Evolutionary conservation across 1,284 basidiomycete genomes (phyloP).

Genomic region (Cutaneotrichosporon cutaneum): DNA sequence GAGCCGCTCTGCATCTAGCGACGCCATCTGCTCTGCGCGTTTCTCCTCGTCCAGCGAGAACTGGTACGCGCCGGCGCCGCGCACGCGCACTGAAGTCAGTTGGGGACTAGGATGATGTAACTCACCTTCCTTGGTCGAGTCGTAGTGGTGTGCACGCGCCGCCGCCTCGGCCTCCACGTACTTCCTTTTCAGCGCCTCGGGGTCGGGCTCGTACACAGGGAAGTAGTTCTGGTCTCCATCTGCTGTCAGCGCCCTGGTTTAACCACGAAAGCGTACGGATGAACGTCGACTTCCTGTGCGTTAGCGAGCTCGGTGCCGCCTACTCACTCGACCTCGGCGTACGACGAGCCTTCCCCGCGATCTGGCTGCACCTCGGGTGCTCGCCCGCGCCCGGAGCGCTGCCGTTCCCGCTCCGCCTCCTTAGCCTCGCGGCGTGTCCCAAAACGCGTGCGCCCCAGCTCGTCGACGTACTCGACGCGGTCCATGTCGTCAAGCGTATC

Average conservation of each 20-base stretch:
- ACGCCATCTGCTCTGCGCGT: conserved; percentile 73
- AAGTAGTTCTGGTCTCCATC: conserved; percentile 75
- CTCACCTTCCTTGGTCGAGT: conserved; percentile 71
- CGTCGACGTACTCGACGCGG: conserved; percentile 51
- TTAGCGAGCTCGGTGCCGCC: conserved; percentile 10
- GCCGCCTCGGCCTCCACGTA: conserved; percentile 73
- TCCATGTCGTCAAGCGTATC: conserved; percentile 28
- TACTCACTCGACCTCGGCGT: conserved; percentile 50
- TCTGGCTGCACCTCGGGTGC: background rate
- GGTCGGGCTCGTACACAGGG: conserved; percentile 80
- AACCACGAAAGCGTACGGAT: conserved; percentile 47
- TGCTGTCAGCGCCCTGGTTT: conserved; percentile 12
- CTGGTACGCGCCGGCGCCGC: conserved; percentile 81
- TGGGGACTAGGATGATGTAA: background rate
- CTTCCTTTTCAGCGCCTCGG: conserved; percentile 70
- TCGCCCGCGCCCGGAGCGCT: background rate
- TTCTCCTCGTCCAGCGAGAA: conserved; percentile 79
- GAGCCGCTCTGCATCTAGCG: conserved; percentile 63
- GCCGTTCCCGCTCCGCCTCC: conserved; percentile 34
- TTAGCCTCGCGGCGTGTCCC: conserved; percentile 47
- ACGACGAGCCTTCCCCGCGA: conserved; percentile 31
- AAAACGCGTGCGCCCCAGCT: conserved; percentile 48
- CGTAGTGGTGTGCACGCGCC: conserved; percentile 72
- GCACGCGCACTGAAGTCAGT: conserved; percentile 58
- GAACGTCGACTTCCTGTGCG: conserved; percentile 61